phyloP scores from a whole-genome alignment of 305 asterid species.

The Fraxinus velutina region DNA sequence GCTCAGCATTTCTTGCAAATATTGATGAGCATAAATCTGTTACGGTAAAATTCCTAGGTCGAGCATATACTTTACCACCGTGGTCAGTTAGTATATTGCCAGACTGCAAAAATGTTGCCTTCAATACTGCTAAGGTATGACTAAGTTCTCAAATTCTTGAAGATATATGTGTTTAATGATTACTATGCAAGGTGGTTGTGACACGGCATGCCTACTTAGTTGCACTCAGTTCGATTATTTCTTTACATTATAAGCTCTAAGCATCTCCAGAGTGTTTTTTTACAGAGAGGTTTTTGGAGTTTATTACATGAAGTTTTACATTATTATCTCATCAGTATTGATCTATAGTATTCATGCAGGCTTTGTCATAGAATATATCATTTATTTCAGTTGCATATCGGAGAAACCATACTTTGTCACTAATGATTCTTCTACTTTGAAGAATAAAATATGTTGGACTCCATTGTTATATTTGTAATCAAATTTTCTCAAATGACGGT shows the following conservation, averaged over 20 bases:
- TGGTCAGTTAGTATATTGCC: constrained; percentile 96
- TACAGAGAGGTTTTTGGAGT: neutral
- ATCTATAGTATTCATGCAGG: neutral
- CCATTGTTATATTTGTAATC: neutral
- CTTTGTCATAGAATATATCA: neutral
- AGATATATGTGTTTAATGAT: neutral
- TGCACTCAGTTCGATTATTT: neutral
- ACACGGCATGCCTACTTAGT: neutral
- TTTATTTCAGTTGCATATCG: neutral
- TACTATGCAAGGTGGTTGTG: neutral
- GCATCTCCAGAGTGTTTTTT: neutral
- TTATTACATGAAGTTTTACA: neutral
- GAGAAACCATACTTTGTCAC: neutral
- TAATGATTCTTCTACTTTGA: neutral
- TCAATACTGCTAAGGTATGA: constrained; percentile 79
- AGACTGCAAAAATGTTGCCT: constrained; percentile 70
- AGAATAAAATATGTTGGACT: neutral
- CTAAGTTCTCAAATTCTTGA: constrained; percentile 2
- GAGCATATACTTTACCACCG: constrained; percentile 63
- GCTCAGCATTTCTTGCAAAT: constrained; percentile 94
- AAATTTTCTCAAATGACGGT: neutral
- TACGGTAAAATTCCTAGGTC: constrained; percentile 57
- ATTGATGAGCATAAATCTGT: constrained; percentile 70
- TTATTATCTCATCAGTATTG: neutral
- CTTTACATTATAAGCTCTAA: neutral